Evolutionary conservation across 768 basidiomycete species (phyloP).

Genomic region (Leccinum variicolor): DNA sequence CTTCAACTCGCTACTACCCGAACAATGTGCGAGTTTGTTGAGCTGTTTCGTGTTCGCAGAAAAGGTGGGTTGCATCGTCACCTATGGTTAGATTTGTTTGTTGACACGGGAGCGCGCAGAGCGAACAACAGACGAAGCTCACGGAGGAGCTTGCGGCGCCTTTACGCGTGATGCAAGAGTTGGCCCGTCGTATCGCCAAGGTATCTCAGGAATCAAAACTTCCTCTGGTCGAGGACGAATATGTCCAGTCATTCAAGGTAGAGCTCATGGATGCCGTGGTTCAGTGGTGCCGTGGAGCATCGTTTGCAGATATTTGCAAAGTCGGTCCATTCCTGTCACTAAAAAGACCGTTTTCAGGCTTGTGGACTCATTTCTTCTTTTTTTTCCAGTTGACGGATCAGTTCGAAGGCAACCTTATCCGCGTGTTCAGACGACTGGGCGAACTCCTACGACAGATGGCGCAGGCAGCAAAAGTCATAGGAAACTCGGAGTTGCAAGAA

Average conservation of each 20-base stretch:
- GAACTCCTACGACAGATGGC: conserved; percentile 97
- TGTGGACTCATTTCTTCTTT: neutral
- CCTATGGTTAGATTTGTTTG: neutral
- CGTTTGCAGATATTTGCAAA: conserved; percentile 96
- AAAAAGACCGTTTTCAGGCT: neutral
- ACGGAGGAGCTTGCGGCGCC: conserved; percentile 94
- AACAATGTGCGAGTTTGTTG: conserved; percentile 90
- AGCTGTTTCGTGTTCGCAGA: conserved; percentile 98
- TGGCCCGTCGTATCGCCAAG: conserved; percentile 93
- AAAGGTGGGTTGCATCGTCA: conserved; percentile 54
- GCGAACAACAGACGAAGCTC: conserved; percentile 79
- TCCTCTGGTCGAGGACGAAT: conserved; percentile 86
- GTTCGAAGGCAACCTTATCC: conserved; percentile 95
- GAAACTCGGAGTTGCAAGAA: conserved; percentile 88
- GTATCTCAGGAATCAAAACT: conserved; percentile 94
- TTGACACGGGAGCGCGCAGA: conserved; percentile 41
- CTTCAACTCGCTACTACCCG: conserved; percentile 86
- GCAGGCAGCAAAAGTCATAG: conserved; percentile 93
- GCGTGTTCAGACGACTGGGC: conserved; percentile 91
- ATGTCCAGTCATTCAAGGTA: conserved; percentile 95
- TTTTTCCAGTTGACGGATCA: conserved; percentile 79
- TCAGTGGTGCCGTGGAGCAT: conserved; percentile 97
- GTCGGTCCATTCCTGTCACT: conserved; percentile 35
- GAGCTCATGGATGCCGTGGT: conserved; percentile 98
- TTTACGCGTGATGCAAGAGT: conserved; percentile 92